Evolutionary conservation across 1,284 basidiomycete species (phyloP).

Genomic region (Vanrija sp.): DNA sequence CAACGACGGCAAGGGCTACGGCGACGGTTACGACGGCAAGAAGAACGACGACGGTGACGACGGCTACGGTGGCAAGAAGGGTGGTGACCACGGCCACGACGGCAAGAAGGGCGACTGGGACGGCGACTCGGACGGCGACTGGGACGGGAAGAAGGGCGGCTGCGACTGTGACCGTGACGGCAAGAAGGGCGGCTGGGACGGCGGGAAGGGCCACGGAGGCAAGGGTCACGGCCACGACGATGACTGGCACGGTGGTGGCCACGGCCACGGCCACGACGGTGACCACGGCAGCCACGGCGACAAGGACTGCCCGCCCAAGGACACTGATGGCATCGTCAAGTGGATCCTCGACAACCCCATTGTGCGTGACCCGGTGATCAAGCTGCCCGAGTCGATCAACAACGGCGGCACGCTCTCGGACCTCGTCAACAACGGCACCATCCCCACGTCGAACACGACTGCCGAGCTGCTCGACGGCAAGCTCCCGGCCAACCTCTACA

Average conservation of each 20-base stretch:
- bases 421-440: conserved; percentile 1
- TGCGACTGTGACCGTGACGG: background rate
- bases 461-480: background rate
- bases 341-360: conserved; percentile 5
- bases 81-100: background rate
- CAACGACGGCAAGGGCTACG: background rate
- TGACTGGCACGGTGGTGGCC: background rate
- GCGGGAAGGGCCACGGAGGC: background rate
- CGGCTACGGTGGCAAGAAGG: background rate
- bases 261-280: background rate
- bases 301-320: background rate
- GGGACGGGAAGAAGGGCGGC: background rate
- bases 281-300: background rate
- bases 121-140: background rate
- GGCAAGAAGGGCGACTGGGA: background rate
- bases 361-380: background rate
- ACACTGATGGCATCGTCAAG: background rate
- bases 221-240: background rate
- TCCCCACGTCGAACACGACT: conserved; percentile 8
- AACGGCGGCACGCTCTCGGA: conserved; percentile 1
- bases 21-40: background rate
- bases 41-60: background rate
- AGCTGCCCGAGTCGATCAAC: conserved; percentile 1
- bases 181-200: background rate
- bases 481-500: conserved; percentile 1